Percentiles rank a stretch among this genome's conserved stretches.
These are phyloP conservation scores for Fusarium sambucinum DNA, from an alignment of 2,329 filamentous ascomycete genomes.

Conservation along the genomic window DNA sequence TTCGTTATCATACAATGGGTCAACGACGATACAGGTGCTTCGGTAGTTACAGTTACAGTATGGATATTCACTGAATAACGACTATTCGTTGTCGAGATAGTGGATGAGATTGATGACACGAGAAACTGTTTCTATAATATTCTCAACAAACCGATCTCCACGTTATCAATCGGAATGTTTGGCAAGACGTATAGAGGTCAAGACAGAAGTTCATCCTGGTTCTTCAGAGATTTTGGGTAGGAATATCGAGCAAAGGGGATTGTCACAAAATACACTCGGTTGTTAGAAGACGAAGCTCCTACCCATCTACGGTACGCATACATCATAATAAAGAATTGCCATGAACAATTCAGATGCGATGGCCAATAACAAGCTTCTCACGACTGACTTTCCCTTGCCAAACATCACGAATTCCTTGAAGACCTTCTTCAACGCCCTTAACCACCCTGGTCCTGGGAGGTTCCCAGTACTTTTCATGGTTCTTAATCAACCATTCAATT, in stretches of 20 bases:
- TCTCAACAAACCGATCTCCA: too few relatives aligned
- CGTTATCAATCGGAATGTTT: too few relatives aligned
- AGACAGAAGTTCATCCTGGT: neutral
- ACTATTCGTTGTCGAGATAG: too few relatives aligned
- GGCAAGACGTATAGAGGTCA: neutral
- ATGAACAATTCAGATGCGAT: neutral
- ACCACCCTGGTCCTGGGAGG: neutral
- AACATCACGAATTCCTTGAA: constrained; percentile 11
- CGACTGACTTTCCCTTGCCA: constrained; percentile 13
- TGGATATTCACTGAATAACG: too few relatives aligned
- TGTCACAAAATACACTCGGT: neutral
- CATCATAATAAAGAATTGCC: too few relatives aligned
- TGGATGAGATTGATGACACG: too few relatives aligned
- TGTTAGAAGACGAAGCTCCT: neutral
- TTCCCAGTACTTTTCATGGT: constrained; percentile 12
- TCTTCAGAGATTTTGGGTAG: neutral
- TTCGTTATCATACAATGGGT: too few relatives aligned
- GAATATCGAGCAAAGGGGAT: neutral
- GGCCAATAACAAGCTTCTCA: constrained; percentile 11
- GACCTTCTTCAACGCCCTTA: constrained; percentile 9
- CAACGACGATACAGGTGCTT: too few relatives aligned
- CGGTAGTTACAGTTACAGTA: too few relatives aligned
- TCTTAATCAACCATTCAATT: constrained; percentile 1
- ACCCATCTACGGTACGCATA: neutral
- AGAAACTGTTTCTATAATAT: too few relatives aligned